Conservation (phyloP, 371 early-diverging fungal genomes). For the Apophysomyces elegans region DNA sequence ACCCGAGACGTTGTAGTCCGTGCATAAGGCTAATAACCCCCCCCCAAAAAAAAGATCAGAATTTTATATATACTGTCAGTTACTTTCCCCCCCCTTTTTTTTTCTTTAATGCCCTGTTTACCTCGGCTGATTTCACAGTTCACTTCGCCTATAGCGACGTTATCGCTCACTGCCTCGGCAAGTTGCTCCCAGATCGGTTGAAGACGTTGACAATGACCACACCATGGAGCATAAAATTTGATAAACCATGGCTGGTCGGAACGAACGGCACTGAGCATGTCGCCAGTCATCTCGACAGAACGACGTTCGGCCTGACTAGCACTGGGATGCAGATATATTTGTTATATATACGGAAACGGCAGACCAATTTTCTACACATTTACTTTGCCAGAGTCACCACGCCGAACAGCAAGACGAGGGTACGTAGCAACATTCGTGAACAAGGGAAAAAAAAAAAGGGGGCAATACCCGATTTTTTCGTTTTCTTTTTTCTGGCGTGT, state of each 20-base stretch:
- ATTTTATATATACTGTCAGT: not conserved
- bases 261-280: not conserved
- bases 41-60: not conserved
- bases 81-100: not conserved
- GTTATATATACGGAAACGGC: too few species aligned
- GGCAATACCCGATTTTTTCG: not conserved
- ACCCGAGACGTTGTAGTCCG: conserved; percentile 16
- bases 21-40: conserved; percentile 5
- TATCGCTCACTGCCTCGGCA: conserved; percentile 45
- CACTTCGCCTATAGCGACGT: conserved; percentile 76
- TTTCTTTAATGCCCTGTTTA: conserved; percentile 11
- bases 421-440: not conserved
- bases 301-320: not conserved
- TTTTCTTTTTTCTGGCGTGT: too few species aligned
- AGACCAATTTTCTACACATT: not conserved
- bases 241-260: conserved; percentile 65
- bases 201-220: conserved; percentile 80
- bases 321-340: not conserved
- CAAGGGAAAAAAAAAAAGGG: not conserved
- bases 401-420: not conserved
- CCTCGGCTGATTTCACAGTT: conserved; percentile 74
- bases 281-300: not conserved
- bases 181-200: conserved; percentile 78
- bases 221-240: conserved; percentile 89
- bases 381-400: not conserved